Conservation (phyloP, 768 basidiomycete species). For the Leucocoprinus sp. region DNA sequence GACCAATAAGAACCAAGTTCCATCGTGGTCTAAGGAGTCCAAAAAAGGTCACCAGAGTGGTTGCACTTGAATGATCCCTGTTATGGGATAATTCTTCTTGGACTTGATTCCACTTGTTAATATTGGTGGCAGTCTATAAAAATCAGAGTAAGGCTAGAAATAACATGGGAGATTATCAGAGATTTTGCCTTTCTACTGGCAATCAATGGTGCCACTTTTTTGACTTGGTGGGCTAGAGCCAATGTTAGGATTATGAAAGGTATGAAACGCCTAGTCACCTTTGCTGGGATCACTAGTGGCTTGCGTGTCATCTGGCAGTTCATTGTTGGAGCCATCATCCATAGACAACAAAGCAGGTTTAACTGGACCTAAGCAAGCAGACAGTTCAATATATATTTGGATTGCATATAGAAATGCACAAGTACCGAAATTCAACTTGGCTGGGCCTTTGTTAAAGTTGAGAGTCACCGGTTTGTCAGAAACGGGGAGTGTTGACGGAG, state of each 20-base stretch:
- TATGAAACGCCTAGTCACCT: constrained; percentile 33
- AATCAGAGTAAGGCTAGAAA: constrained; percentile 7
- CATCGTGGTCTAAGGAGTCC: constrained; percentile 2
- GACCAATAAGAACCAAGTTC: constrained; percentile 10
- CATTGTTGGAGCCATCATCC: constrained; percentile 45
- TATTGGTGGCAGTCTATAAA: constrained; percentile 74
- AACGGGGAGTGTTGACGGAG: constrained; percentile 62
- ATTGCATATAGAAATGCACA: background rate
- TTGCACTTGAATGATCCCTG: background rate
- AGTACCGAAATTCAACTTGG: constrained; percentile 25
- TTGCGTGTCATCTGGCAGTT: constrained; percentile 23
- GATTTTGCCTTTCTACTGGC: constrained; percentile 72
- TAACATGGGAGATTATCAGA: constrained; percentile 5
- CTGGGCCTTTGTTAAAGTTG: constrained; percentile 53
- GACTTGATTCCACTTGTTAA: constrained; percentile 95
- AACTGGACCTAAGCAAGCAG: constrained; percentile 12
- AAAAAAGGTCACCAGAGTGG: constrained; percentile 26
- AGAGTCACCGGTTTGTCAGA: constrained; percentile 78
- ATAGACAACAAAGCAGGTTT: constrained; percentile 39
- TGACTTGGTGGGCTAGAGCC: constrained; percentile 27
- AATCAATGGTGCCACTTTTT: constrained; percentile 75
- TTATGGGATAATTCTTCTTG: constrained; percentile 62
- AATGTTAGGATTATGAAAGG: background rate
- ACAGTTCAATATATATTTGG: background rate
- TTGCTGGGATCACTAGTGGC: constrained; percentile 38